Evolutionary conservation across 768 basidiomycete species (phyloP), one percentile per base, ranked within the genome.

Genomic region (Chalciporus chontae): DNA sequence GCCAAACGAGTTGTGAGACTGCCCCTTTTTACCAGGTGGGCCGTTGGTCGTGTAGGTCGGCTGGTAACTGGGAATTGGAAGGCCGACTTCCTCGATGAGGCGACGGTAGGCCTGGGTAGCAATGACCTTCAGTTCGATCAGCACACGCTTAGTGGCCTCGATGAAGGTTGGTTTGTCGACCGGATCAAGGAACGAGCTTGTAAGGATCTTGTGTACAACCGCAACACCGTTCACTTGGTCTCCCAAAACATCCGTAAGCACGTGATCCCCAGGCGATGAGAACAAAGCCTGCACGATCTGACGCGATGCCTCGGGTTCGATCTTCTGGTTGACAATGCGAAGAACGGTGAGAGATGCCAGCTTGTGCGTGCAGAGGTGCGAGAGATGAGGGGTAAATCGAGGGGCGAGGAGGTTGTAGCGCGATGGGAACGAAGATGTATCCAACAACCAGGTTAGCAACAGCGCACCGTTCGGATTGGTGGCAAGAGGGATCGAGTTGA

Each of bases 401-500:
- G 94, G 94, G 1, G 96, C 94, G 41, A 98, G 77, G 43, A 99
- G 75, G 51, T 87, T 85, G 75, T 96, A 99, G 39, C 96, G 83
- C n/a, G 93, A 94, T 2, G 91, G 90, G 75, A 99, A 90, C 55
- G 84, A 84, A 40, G 94, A 96, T 0, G 90, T 87, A 64, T 99
- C 96, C 53, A 98, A 80, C 40, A 99, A 78, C 96, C 96, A 99
- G 11, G 94, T 98, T 48, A 99, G 73, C 48, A 98, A 74, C 44
- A 99, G 76, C 1, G 96, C 94, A 47, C 96, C 96, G 61, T 99
- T 99, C 9, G 95, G 93, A 65, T 96, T 97, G 15, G 95, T 98
- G 14, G 94, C 94, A 51, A 99, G 78, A 26, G 95, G 94, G 49
- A 98, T 96, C 6, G 94, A 95, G 73, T 99, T 98, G 60, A 98